Base-by-base conservation (phyloP, 805 yeast genomes). In the Wickerhamiella spandovensis region DNA sequence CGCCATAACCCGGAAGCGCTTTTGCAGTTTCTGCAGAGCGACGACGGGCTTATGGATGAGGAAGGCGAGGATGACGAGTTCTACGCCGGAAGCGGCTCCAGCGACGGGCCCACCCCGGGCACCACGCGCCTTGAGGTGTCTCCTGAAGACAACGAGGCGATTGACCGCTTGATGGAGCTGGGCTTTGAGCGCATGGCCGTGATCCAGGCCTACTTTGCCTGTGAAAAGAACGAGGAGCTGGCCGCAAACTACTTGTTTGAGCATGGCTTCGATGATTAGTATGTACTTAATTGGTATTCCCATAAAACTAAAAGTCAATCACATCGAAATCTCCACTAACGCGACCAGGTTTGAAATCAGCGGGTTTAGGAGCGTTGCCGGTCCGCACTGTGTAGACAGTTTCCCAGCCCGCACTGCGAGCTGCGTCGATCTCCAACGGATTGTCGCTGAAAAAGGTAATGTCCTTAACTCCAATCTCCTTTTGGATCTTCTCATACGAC, bases 181-280 rank as follows among this genome's bases (percentile, higher is more conserved):
- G 98, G 98, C 0, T 92, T 92, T 61, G 95, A 87, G 57, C 77
- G 95, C 58, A 75, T 81, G 58, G 71, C 83, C 51, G 98, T 85
- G 44, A 78, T 88, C 53, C 95, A 89, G 71, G 95, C 94, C 28
- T 92, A 86, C 70, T 81, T 92, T 75, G 97, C 97, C 42, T 92
- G 98, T 68, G 98, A 92, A 62, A 90, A 88, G 70, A 87, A 92
- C 68, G 98, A 92, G 71, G 96, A 90, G 71, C 77, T 86, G 61
- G 88, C 98, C 43, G 98, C 97, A 21, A 92, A 92, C 70, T 78
- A 87, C 62, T 73, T 92, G 59, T 84, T 92, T 49, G 74, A 70
- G 59, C 70, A 71, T 50, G 72, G 69, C 32, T 38, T 50, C 18
- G 38, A 28, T 18, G 46, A 44, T 18, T 44, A 28, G 32, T 28